Base-by-base conservation (phyloP, 371 early-diverging fungal species). In the Apophysomyces ossiformis region DNA sequence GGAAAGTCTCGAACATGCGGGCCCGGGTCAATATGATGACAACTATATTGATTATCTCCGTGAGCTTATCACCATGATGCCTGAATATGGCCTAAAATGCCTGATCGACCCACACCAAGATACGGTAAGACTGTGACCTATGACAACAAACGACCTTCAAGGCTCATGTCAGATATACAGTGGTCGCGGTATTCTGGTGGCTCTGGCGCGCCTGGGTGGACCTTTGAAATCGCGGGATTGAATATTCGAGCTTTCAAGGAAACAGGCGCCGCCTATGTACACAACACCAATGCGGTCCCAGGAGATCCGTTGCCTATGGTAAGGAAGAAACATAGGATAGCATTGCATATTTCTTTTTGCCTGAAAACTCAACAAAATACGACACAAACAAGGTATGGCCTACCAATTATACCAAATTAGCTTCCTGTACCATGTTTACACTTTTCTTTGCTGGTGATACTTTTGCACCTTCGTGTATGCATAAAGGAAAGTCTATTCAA, bases 51-150 rank as follows among this genome's bases (percentile, higher is more conserved):
- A 87, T 58, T 93, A 91, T 61, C 70, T 94, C 61, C 75, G 89
- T 16, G 64, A 78, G 56, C 60, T 93, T 15, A 81, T 92, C 35
- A 66, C 77, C 26, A 69, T 86, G 43, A 90, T 90, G 80, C 82
- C 86, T 37, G 79, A 84, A 58, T 90, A 91, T 74, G 93, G 93
- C 13, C 76, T 95, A 60, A 86, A 90, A 67, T 90, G 91, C 73
- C 88, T 94, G 50, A 92, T 95, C 59, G 94, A 91, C 74, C 90
- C 90, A 4, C 90, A 90, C 67, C 90, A 90, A 65, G 90, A 90
- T 69, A 78, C 81, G 37, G 82, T 82, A 74, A 70, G 12, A 47
- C 16, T 12, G 62, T 21, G 46, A 62, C 38, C 16, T 12, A 67
- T 36, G 37, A 43, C 50, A 57, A 35, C 32, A 26, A 26, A 26